phyloP scores from a whole-genome alignment of 2,329 filamentous ascomycete species.

The Grosmannia huntii region DNA sequence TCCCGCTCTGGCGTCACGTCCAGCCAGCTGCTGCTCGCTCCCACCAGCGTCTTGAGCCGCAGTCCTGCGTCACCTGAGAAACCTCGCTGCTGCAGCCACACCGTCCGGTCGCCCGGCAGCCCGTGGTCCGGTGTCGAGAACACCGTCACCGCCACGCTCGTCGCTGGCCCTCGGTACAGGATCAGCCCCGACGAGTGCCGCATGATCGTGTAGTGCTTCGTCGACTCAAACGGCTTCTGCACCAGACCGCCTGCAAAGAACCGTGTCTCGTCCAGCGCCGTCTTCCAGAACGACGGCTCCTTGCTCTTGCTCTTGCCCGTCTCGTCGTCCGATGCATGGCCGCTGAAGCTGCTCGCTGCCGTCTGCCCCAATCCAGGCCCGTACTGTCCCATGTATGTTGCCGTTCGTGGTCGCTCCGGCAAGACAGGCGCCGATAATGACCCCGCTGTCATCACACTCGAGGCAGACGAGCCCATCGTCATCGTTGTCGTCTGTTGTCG shows the following conservation, averaged over 20 bases:
- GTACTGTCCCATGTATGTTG: background rate
- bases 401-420: background rate
- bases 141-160: slow-evolving; percentile 50
- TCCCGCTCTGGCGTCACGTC: slow-evolving; percentile 50
- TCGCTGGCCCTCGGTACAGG: slow-evolving; percentile 53
- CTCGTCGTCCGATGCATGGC: background rate
- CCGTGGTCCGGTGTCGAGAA: slow-evolving; percentile 40
- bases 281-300: slow-evolving; percentile 28
- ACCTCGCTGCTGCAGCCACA: slow-evolving; percentile 58
- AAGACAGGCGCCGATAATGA: background rate
- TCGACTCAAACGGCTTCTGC: slow-evolving; percentile 49
- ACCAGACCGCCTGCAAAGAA: slow-evolving; percentile 55
- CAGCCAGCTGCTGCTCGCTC: slow-evolving; percentile 47
- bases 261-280: slow-evolving; percentile 42
- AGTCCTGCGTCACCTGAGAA: slow-evolving; percentile 58
- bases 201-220: slow-evolving; percentile 52
- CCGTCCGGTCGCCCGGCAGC: slow-evolving; percentile 41
- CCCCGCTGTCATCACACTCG: background rate
- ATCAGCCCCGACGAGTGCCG: slow-evolving; percentile 52
- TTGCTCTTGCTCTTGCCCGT: background rate
- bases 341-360: background rate
- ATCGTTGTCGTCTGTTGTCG: background rate
- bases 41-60: slow-evolving; percentile 49
- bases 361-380: background rate
- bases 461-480: background rate